These are phyloP conservation scores for Alternaria atra DNA, from an alignment of 2,329 filamentous ascomycete species.

Conservation along the genomic window DNA sequence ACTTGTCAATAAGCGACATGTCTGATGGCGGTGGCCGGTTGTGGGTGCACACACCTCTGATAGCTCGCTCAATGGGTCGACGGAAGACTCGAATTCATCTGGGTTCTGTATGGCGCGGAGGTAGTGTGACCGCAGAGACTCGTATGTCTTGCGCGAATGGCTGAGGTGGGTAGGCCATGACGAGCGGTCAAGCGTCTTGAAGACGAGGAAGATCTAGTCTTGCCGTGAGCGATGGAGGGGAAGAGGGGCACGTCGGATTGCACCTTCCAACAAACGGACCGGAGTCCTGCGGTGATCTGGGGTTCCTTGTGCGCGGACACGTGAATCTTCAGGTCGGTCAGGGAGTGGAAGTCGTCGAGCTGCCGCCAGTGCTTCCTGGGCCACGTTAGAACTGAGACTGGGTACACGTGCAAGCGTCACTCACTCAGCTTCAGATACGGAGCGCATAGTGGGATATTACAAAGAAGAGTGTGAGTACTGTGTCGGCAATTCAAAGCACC, in stretches of 20 bases:
- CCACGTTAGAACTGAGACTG: conserved; percentile 21
- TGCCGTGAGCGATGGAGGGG: conserved; percentile 4
- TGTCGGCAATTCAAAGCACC: conserved; percentile 34
- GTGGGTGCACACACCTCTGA: conserved; percentile 61
- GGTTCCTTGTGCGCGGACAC: conserved; percentile 49
- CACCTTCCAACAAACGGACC: conserved; percentile 94
- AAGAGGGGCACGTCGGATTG: conserved; percentile 8
- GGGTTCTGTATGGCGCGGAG: conserved; percentile 85
- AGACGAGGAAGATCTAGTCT: conserved; percentile 78
- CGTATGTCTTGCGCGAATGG: conserved; percentile 78
- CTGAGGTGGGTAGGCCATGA: conserved; percentile 74
- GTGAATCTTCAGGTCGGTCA: conserved; percentile 50
- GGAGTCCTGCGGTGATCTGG: conserved; percentile 68
- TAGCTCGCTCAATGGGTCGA: conserved; percentile 89
- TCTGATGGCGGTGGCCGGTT: conserved; percentile 25
- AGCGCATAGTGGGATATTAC: conserved; percentile 38
- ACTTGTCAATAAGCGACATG: conserved; percentile 52
- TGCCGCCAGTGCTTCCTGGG: conserved; percentile 48
- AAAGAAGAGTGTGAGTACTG: conserved; percentile 16
- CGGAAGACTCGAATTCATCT: conserved; percentile 75
- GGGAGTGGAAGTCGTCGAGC: conserved; percentile 48
- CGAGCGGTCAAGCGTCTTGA: conserved; percentile 69
- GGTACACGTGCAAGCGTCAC: conserved; percentile 10
- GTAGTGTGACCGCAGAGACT: conserved; percentile 75
- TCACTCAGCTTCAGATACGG: conserved; percentile 46